Evolutionary conservation across 1,284 basidiomycete species (phyloP), one percentile per base, ranked within the genome.

Genomic region (Austroboletus niveus): DNA sequence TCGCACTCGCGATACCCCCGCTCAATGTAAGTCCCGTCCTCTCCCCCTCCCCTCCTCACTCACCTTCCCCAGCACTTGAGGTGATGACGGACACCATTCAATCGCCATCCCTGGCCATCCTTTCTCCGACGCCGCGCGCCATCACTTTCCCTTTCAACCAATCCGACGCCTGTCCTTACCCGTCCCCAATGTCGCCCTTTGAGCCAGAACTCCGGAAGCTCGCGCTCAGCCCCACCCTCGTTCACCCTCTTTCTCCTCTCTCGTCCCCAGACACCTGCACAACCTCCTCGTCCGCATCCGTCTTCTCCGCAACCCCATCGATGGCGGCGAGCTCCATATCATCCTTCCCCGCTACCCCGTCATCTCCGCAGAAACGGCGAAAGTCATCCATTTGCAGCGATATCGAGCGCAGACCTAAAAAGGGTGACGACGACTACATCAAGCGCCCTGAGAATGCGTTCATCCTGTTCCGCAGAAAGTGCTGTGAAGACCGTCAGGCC

Each of bases 391-490:
- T 65, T 57, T 77, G 77, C 59, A 76, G 75, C 68, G 79, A 80
- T 47, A 70, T 75, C 70, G 84, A 87, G 60, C 83, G 82, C 56
- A 75, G 86, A 57, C 86, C 86, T 6, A 85, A 80, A 72, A 85
- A 83, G 72, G 87, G 86, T 62, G 87, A 89, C 68, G 84, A 86
- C 51, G 85, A 87, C 66, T 89, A 89, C 65, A 81, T 89, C 72
- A 89, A 89, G 69, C 80, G 87, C 30, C 86, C 86, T 5, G 86
- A 89, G 71, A 89, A 89, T 63, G 87, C 87, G 22, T 89, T 89
- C 75, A 89, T 89, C 65, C 77, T 89, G 48, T 89, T 89, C 78
- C 79, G 87, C 52, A 78, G 86, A 57, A 81, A 84, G 61, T 85
- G 83, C 70, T 86, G 84, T 69, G 82, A 86, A 69, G 84, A 86